phyloP scores from a whole-genome alignment of 1,284 basidiomycete genomes.

The Trametes polyzona region DNA sequence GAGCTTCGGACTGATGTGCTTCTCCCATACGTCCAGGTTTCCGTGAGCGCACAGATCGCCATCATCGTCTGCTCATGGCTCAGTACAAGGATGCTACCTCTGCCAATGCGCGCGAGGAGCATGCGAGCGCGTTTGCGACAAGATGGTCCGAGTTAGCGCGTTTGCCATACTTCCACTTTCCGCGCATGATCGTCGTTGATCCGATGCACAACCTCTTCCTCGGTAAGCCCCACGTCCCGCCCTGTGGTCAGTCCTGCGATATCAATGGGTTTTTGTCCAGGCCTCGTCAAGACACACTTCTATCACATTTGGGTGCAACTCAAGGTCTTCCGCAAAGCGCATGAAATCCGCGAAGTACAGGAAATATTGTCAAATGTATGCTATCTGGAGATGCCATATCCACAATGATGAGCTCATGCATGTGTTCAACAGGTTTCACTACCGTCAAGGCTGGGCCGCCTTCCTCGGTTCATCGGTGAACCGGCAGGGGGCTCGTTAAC shows the following conservation, averaged over 20 bases:
- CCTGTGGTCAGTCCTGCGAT: too few species aligned
- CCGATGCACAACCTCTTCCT: slow-evolving; percentile 38
- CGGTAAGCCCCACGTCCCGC: slow-evolving; percentile 25
- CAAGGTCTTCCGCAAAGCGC: background rate
- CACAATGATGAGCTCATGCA: too few species aligned
- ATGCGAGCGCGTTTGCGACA: slow-evolving; percentile 23
- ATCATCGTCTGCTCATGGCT: slow-evolving; percentile 11
- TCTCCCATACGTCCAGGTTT: slow-evolving; percentile 18
- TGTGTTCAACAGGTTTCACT: slow-evolving; percentile 22
- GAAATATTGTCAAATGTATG: background rate
- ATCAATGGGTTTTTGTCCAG: too few species aligned
- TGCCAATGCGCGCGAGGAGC: slow-evolving; percentile 22
- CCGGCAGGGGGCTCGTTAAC: slow-evolving; percentile 41
- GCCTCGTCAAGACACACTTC: slow-evolving; percentile 39
- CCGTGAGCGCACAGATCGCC: slow-evolving; percentile 5
- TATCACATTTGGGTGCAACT: slow-evolving; percentile 23
- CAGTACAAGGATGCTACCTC: slow-evolving; percentile 8
- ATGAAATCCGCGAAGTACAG: background rate
- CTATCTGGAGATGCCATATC: background rate
- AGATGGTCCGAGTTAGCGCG: slow-evolving; percentile 31
- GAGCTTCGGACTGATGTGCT: too few species aligned
- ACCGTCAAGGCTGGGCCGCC: slow-evolving; percentile 29
- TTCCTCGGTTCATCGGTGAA: slow-evolving; percentile 36
- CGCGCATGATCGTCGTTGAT: slow-evolving; percentile 32
- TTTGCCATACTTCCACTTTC: slow-evolving; percentile 35